Evolutionary conservation across 129 eudicot genomes (phyloP), one percentile per base, ranked within the genome.

Genomic region (Oenanthe sinensis): DNA sequence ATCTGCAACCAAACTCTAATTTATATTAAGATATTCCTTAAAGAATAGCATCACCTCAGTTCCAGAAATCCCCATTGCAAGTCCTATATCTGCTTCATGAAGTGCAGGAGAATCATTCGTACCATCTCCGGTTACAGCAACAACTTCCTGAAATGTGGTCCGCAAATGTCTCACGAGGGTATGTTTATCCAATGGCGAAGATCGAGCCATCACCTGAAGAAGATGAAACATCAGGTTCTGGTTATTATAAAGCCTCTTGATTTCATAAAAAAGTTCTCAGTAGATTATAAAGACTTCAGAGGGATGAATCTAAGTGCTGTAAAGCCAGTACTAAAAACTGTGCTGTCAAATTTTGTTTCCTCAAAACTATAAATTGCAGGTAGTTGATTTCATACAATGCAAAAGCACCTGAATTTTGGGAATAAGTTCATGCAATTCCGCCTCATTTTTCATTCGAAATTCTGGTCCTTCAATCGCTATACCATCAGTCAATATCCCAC

Each of bases 61-160:
- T 52, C 98, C 98, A 55, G 98, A 82, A 75, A 93, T 93, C 83
- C 98, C 98, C 98, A 93, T 93, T 69, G 98, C 98, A 84, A 93
- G 98, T 43, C 98, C 98, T 24, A 93, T 93, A 88, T 93, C 98
- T 62, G 98, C 98, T 85, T 93, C 98, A 84, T 93, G 98, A 79
- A 93, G 98, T 13, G 98, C 98, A 12, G 98, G 98, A 58, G 98
- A 97, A 82, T 93, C 98, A 87, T 93, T 93, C 42, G 98, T 93
- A 76, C 98, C 98, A 83, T 93, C 98, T 77, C 98, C 98, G 7
- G 98, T 93, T 70, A 93, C 98, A 4, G 98, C 98, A 81, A 93
- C 98, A 78, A 93, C 98, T 80, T 93, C 98, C 42, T 84, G 79
- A 74, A 91, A 83, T 24, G 96, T 93, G 45, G 98, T 89, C 50